phyloP scores from a whole-genome alignment of 2,329 filamentous ascomycete genomes.

The Fusarium humuli region DNA sequence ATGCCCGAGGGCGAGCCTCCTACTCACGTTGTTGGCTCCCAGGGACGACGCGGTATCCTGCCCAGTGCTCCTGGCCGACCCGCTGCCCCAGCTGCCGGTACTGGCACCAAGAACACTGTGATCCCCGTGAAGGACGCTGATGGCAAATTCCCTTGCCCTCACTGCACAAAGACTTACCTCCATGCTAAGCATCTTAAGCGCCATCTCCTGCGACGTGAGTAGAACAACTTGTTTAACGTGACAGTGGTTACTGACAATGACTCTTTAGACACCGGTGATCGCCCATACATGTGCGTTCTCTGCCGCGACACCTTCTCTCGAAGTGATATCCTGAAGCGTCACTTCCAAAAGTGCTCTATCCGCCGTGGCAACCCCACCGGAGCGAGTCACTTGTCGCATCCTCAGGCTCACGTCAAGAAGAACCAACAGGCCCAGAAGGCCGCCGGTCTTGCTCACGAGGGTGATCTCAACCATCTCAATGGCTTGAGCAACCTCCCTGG shows the following conservation, averaged over 20 bases:
- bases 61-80: slow-evolving; percentile 90
- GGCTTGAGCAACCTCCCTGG: slow-evolving; percentile 68
- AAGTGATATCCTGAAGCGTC: slow-evolving; percentile 97
- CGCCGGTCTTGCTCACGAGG: slow-evolving; percentile 63
- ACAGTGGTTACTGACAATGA: slow-evolving; percentile 45
- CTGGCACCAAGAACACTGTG: slow-evolving; percentile 79
- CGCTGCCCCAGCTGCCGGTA: slow-evolving; percentile 77
- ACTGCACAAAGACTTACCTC: slow-evolving; percentile 98
- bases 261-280: slow-evolving; percentile 87
- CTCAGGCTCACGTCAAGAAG: slow-evolving; percentile 89
- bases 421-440: slow-evolving; percentile 70
- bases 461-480: slow-evolving; percentile 69
- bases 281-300: slow-evolving; percentile 97
- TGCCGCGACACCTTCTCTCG: slow-evolving; percentile 98
- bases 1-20: slow-evolving; percentile 72
- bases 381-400: slow-evolving; percentile 93
- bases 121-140: slow-evolving; percentile 96
- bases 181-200: slow-evolving; percentile 98
- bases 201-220: slow-evolving; percentile 95
- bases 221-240: slow-evolving; percentile 44
- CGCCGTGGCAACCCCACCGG: slow-evolving; percentile 95
- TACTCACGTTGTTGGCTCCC: slow-evolving; percentile 93
- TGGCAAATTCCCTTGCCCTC: slow-evolving; percentile 97
- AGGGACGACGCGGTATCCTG: slow-evolving; percentile 90
- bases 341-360: slow-evolving; percentile 99